Conservation (phyloP, 805 yeast species). For the Naumovozyma dairenensis region DNA sequence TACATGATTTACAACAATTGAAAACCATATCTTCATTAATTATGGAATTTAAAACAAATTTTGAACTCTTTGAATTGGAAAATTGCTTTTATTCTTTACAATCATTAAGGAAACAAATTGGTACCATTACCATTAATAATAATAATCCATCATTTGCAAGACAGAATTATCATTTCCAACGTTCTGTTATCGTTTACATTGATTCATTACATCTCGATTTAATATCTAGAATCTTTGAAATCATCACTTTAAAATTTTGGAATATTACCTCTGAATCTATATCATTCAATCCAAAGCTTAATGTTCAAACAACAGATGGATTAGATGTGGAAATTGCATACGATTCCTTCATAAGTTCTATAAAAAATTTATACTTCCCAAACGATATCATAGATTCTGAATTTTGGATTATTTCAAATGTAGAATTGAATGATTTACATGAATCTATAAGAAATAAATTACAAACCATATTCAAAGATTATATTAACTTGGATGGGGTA, state of each 20-base stretch:
- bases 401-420: constrained; percentile 20
- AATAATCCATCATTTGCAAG: constrained; percentile 9
- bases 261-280: constrained; percentile 8
- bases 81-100: constrained; percentile 26
- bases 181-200: constrained; percentile 17
- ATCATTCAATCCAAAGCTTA: constrained; percentile 6
- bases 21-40: constrained; percentile 16
- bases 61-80: constrained; percentile 22
- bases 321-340: constrained; percentile 14
- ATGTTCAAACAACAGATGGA: constrained; percentile 6
- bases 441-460: constrained; percentile 15
- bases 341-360: constrained; percentile 9
- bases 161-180: constrained; percentile 22
- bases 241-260: constrained; percentile 21
- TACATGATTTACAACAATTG: constrained; percentile 15
- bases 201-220: constrained; percentile 22
- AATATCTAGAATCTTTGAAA: constrained; percentile 11
- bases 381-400: constrained; percentile 13
- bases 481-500: constrained; percentile 9
- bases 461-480: constrained; percentile 9
- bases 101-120: constrained; percentile 18
- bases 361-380: constrained; percentile 12
- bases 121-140: too few species aligned
- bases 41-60: constrained; percentile 23
- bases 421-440: constrained; percentile 15